phyloP scores from a whole-genome alignment of 441 rosid species.

The Croton laevigatus region DNA sequence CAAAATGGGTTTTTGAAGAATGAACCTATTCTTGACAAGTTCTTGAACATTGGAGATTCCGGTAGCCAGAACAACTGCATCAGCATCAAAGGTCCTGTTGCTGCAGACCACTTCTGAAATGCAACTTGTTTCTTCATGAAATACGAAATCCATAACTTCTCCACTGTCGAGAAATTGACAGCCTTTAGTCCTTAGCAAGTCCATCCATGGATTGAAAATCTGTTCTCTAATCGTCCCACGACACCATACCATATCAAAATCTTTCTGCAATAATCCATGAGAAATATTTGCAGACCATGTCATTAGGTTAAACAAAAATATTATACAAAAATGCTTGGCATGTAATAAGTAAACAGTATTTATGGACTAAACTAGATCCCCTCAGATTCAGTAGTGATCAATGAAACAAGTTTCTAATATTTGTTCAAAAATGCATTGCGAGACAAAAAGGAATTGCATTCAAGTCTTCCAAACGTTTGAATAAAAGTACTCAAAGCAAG shows the following conservation, averaged over 20 bases:
- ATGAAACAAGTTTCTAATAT: not conserved
- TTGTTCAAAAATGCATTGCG: not conserved
- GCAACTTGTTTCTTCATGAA: constrained; percentile 43
- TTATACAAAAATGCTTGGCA: not conserved
- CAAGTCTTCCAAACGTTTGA: not conserved
- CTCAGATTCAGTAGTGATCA: not conserved
- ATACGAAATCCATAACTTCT: constrained; percentile 36
- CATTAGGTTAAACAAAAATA: not conserved
- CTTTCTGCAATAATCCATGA: constrained; percentile 36
- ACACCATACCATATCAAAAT: constrained; percentile 49
- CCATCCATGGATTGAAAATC: constrained; percentile 55
- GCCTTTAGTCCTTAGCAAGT: constrained; percentile 38
- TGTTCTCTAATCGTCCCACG: constrained; percentile 41
- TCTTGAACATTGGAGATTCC: constrained; percentile 51
- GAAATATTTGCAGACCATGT: not conserved
- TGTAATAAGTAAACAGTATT: not conserved
- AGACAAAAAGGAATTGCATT: not conserved
- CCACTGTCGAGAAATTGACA: constrained; percentile 37
- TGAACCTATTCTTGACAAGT: constrained; percentile 49
- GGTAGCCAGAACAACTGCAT: constrained; percentile 55
- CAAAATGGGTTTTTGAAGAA: not conserved
- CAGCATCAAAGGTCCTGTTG: constrained; percentile 33
- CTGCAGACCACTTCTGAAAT: constrained; percentile 47
- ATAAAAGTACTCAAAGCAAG: no score
- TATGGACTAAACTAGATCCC: not conserved